Base-by-base conservation (phyloP, 192 early-diverging fungal species). In the Phlyctochytrium bullatum region DNA sequence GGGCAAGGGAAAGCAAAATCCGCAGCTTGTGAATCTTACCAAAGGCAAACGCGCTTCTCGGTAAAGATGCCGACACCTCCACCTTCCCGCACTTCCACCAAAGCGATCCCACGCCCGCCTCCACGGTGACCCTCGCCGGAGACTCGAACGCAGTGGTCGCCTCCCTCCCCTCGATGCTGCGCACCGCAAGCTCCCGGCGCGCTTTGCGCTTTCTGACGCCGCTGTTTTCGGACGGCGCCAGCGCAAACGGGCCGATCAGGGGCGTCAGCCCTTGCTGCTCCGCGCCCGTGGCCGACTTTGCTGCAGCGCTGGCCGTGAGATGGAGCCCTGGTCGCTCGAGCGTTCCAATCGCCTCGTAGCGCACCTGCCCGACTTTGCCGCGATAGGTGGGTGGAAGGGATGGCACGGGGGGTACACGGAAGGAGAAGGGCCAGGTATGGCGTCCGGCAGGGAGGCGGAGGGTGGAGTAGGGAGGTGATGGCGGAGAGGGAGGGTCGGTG, bases 371-470 rank as follows among this genome's bases (percentile, higher is more conserved):
- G 50, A 64, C 34, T 23, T 36, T 54, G 61, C 62, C 61, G 3
- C 69, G 69, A 47, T 71, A 71, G 17, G 69, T 71, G 47, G 69
- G 69, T 6, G 69, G 69, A 1, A 71, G 62, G 29, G 52, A 56
- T 3, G 31, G 28, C 3, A 64, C 69, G 32, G 69, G 69, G 31
- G 69, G 69, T 0, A 71, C 69, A 27, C 69, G 69, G 57, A 71
- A 71, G 34, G 62, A 64, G 62, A 71, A 71, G 6, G 69, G 69
- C 69, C 69, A 71, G 0, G 69, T 64, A 34, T 71, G 69, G 23
- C 54, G 47, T 0, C 69, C 69, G 1, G 62, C 52, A 16, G 29
- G 16, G 40, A 69, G 67, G 28, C 12, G 25, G 25, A 12, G 54
- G 20, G 3, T 14, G 25, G 29, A 10, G 16, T 23, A 33, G 28